phyloP scores from a whole-genome alignment of 495 filamentous ascomycete genomes.

The Neurospora hispaniola region DNA sequence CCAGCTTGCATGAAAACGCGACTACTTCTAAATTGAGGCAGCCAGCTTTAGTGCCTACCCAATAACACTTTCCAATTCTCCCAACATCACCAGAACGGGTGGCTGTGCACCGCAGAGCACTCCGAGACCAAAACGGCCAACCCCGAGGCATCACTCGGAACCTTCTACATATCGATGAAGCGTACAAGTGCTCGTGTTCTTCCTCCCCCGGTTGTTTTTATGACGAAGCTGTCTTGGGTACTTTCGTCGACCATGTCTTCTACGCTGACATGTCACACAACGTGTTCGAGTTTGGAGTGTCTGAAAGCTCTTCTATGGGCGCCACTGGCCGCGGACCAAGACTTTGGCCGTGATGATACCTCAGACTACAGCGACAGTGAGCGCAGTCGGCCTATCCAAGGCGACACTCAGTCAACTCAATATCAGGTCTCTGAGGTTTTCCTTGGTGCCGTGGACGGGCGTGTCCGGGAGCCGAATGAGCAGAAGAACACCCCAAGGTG shows the following conservation, averaged over 20 bases:
- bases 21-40: background rate
- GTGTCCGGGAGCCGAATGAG: no score
- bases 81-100: background rate
- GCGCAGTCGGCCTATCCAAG: no score
- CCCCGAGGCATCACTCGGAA: background rate
- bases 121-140: background rate
- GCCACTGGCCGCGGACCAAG: no score
- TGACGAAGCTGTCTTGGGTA: background rate
- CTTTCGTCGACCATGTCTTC: background rate
- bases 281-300: background rate
- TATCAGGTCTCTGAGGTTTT: no score
- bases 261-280: background rate
- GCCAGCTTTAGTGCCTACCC: background rate
- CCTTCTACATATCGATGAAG: background rate
- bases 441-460: no score
- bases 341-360: no score
- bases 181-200: background rate
- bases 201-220: background rate
- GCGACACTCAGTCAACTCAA: no score
- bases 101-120: background rate
- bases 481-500: no score
- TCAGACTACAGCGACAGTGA: no score
- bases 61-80: background rate
- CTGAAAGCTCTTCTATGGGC: no score
- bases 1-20: background rate